Percentiles rank a stretch among this genome's conserved stretches.
Conservation (phyloP, 2,329 filamentous ascomycete genomes). For the Uncinocarpus reesii region DNA sequence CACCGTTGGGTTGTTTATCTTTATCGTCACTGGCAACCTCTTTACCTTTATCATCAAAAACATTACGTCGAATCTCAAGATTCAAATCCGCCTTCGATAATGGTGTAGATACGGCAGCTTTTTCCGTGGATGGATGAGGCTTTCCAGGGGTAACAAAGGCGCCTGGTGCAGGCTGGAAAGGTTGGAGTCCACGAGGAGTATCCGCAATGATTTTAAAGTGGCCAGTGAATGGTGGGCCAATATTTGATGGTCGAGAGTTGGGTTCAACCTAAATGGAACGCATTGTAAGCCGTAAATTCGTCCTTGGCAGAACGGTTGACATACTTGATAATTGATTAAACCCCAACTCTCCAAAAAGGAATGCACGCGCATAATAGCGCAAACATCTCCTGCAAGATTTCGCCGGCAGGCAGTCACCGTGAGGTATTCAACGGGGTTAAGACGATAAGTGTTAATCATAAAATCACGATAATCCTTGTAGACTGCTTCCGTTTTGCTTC, state of each 20-base stretch:
- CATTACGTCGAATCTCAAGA: constrained; percentile 85
- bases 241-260: constrained; percentile 86
- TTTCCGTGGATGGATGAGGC: constrained; percentile 58
- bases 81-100: constrained; percentile 71
- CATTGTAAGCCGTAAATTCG: not conserved
- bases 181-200: constrained; percentile 85
- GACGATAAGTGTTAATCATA: constrained; percentile 97
- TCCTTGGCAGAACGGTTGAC: constrained; percentile 13
- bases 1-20: constrained; percentile 55
- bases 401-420: constrained; percentile 92
- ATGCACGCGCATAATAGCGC: constrained; percentile 97
- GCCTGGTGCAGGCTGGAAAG: constrained; percentile 83
- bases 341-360: constrained; percentile 98
- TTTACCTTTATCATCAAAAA: constrained; percentile 87
- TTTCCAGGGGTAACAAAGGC: constrained; percentile 55
- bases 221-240: constrained; percentile 91
- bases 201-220: constrained; percentile 96
- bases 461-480: constrained; percentile 99
- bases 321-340: constrained; percentile 95
- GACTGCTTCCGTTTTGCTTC: constrained; percentile 91
- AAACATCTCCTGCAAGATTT: constrained; percentile 93
- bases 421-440: constrained; percentile 92
- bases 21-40: constrained; percentile 62
- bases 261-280: constrained; percentile 65
- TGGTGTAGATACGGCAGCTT: constrained; percentile 53